Conservation (phyloP, 148 eudicot genomes). For the Agrostemma githago region DNA sequence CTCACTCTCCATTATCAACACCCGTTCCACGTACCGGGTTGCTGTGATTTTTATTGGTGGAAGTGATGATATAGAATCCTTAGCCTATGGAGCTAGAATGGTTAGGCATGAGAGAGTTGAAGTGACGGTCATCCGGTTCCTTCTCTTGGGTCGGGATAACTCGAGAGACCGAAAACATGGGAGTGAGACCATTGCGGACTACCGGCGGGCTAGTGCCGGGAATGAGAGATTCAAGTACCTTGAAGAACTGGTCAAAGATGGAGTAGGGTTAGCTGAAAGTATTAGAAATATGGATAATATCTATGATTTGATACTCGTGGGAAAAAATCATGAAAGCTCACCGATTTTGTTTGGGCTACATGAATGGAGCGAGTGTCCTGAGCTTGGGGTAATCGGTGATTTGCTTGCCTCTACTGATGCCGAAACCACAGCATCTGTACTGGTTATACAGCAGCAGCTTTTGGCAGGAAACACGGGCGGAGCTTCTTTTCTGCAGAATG, state of each 20-base stretch:
- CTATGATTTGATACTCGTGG: constrained; percentile 54
- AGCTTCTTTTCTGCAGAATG: constrained; percentile 10
- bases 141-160: constrained; percentile 42
- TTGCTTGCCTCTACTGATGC: constrained; percentile 50
- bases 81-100: constrained; percentile 65
- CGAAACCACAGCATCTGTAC: constrained; percentile 40
- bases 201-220: constrained; percentile 28
- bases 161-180: constrained; percentile 46
- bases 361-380: constrained; percentile 65
- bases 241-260: constrained; percentile 56
- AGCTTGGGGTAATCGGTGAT: constrained; percentile 74
- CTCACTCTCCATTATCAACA: constrained; percentile 30
- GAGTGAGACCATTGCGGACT: constrained; percentile 31
- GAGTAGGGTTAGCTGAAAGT: constrained; percentile 41
- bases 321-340: constrained; percentile 41
- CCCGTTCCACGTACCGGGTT: constrained; percentile 32
- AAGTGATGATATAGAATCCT: constrained; percentile 53
- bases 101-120: constrained; percentile 36
- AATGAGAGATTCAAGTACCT: constrained; percentile 36
- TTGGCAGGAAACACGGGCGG: constrained; percentile 23
- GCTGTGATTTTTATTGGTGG: constrained; percentile 68
- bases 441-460: constrained; percentile 73
- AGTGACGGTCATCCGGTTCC: constrained; percentile 49
- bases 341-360: constrained; percentile 47
- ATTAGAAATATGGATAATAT: constrained; percentile 31